Base-by-base conservation (phyloP, 2,329 filamentous ascomycete genomes). In the Fusarium kyushuense region DNA sequence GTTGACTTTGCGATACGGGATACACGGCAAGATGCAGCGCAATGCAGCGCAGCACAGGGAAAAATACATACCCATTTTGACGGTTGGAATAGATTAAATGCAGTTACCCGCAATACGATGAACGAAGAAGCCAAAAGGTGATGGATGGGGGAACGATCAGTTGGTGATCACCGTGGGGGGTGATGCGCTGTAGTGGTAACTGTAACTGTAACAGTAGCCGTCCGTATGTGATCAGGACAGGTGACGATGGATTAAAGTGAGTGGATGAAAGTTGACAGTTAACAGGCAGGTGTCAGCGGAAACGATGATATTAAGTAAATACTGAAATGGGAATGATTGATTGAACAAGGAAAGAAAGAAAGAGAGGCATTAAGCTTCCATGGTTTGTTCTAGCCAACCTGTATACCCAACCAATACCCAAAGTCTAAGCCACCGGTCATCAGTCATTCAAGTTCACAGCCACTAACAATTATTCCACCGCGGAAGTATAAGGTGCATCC, bases 1-100 rank as follows among this genome's bases (percentile, higher is more conserved):
- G 48, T 62, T 58, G 40, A 16, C 35, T 53, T 45, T 68, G 46
- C 43, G 49, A 56, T 29, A 33, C n/a, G 25, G 43, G 13, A 45
- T 58, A 64, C 58, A 60, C 45, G 63, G 51, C 45, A 41, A 51
- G 53, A 38, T 56, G 41, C 54, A 56, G 65, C 4, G 14, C 38
- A 41, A 38, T 56, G 41, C 54, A 56, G 65, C 4, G 14, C 38
- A 41, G 38, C 11, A 19, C n/a, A 25, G 21, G 23, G 21, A 42
- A 29, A 42, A 41, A 60, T 23, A 68, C 67, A 57, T 72, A 75
- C 74, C 73, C 74, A 75, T 75, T 42, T 45, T 32, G 49, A 27
- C 40, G 25, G 35, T 58, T 41, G 27, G 32, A 46, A 30, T 13
- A 52, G 47, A 52, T 42, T 25, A 32, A 9, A 64, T 58, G 63